Base-by-base conservation (phyloP, 352 stramenopile species). In the Nothophytophthora sp. region DNA sequence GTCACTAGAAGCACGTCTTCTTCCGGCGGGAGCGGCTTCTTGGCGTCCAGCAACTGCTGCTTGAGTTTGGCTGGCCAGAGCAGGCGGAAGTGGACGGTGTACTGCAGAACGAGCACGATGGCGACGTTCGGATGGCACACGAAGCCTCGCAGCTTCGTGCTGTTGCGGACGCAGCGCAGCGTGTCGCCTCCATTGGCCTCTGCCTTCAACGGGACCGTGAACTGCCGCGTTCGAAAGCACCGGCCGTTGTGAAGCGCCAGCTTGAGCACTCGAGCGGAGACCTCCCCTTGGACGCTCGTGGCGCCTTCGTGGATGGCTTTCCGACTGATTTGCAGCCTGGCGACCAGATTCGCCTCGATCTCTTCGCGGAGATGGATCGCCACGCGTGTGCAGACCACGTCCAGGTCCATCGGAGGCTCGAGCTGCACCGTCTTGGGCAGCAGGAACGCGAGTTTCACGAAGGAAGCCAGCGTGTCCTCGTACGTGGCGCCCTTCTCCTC, bases 181-280 rank as follows among this genome's bases (percentile, higher is more conserved):
- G 70, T 72, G 22, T 97, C 88, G 15, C 78, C 81, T 38, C 87
- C 85, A 4, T 71, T 67, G 2, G 84, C 61, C 6, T 88, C 67
- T 9, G 71, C 67, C 30, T 94, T 90, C 2, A 96, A 62, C 1
- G 80, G 66, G 5, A 96, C 52, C 3, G 63, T 91, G 36, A 83
- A 71, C 25, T 86, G 60, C 15, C 73, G 61, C 11, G 82, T 88
- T 19, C 76, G 65, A 35, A 96, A 91, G 37, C 76, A 85, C 4
- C 89, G 70, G 5, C 90, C 91, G 52, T 97, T 98, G 60, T 98
- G 91, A 8, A 96, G 67, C 5, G 83, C 84, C 16, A 97, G 40
- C 55, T 92, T 94, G 11, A 97, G 47, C 9, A 90, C 71, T 5
- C 90, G 70, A 19, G 76, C 73, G 1, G 90, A 85, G 11, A 96